Evolutionary conservation across 2,329 filamentous ascomycete species (phyloP).

Genomic region (Myotisia sp.): DNA sequence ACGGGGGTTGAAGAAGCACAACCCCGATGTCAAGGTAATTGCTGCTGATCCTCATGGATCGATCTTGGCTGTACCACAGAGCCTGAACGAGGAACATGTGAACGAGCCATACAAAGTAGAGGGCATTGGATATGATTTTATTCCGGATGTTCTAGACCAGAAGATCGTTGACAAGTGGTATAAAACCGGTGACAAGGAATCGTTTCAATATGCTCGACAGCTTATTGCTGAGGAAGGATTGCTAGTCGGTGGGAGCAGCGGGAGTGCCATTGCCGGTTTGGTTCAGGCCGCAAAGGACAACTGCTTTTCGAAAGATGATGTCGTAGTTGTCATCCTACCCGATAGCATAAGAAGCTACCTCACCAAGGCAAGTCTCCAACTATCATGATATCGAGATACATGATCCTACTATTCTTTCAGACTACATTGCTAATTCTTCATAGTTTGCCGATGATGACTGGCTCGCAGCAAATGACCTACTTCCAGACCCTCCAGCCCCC

Average conservation of each 20-base stretch:
- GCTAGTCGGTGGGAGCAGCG: constrained; percentile 83
- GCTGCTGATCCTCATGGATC: constrained; percentile 88
- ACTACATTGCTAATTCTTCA: too few relatives aligned
- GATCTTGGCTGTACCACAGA: constrained; percentile 68
- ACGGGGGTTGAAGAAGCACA: constrained; percentile 75
- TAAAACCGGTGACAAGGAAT: constrained; percentile 88
- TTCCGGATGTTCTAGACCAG: constrained; percentile 82
- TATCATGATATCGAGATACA: not conserved
- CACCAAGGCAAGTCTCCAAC: constrained; percentile 48
- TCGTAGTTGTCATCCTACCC: constrained; percentile 79
- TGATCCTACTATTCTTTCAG: too few relatives aligned
- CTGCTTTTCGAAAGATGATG: constrained; percentile 65
- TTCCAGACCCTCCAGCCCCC: constrained; percentile 44
- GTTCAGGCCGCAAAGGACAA: constrained; percentile 63
- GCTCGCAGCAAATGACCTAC: constrained; percentile 89
- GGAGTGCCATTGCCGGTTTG: constrained; percentile 75
- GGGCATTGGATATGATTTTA: constrained; percentile 96
- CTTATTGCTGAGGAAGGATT: constrained; percentile 90
- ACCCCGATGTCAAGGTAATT: constrained; percentile 68
- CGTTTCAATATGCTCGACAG: constrained; percentile 77
- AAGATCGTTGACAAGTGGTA: constrained; percentile 82
- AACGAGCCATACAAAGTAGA: constrained; percentile 94
- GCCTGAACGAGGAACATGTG: constrained; percentile 62
- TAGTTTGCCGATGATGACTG: constrained; percentile 95
- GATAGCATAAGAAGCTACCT: constrained; percentile 97